A percentile compares a stretch with the other conserved stretches of the same genome.
phyloP scores from a whole-genome alignment of 2,329 filamentous ascomycete species.

The Penicillium hesseltinei region DNA sequence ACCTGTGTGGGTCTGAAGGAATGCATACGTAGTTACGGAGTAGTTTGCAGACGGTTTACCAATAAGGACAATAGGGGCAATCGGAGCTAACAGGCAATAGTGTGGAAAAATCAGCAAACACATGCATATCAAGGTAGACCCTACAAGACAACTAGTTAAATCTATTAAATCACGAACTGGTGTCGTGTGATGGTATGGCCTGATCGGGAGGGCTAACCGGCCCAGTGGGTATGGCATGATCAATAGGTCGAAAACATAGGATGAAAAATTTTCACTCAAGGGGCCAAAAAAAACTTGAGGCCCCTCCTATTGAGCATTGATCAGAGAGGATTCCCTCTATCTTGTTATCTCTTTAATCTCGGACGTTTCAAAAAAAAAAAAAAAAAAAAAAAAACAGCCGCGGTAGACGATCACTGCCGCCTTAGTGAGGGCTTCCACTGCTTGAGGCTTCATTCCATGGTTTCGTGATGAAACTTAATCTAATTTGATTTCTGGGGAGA shows the following conservation, averaged over 20 bases:
- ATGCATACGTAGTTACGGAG: too few species aligned
- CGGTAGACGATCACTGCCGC: conserved; percentile 16
- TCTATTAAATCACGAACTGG: not conserved
- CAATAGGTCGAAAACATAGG: not conserved
- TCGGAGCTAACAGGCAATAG: not conserved
- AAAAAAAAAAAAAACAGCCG: conserved; percentile 14
- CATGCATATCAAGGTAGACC: not conserved
- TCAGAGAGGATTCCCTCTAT: not conserved
- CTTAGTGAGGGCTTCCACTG: not conserved
- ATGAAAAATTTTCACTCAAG: not conserved
- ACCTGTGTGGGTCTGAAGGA: not conserved
- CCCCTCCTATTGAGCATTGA: not conserved
- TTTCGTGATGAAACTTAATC: conserved; percentile 7
- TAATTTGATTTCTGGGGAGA: conserved; percentile 14
- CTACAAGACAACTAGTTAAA: not conserved
- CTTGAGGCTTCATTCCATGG: not conserved
- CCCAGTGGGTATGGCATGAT: conserved; percentile 18
- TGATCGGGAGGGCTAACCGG: conserved; percentile 6
- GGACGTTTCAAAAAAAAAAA: conserved; percentile 11
- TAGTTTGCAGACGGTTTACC: not conserved
- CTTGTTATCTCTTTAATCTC: conserved; percentile 3
- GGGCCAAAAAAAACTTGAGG: not conserved
- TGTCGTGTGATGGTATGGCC: conserved; percentile 19
- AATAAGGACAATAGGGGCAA: not conserved
- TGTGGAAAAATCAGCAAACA: conserved; percentile 4